Percentiles rank a stretch among this genome's conserved stretches.
These are phyloP conservation scores for Agrocybe praecox DNA, from an alignment of 768 basidiomycete genomes.

Conservation along the genomic window DNA sequence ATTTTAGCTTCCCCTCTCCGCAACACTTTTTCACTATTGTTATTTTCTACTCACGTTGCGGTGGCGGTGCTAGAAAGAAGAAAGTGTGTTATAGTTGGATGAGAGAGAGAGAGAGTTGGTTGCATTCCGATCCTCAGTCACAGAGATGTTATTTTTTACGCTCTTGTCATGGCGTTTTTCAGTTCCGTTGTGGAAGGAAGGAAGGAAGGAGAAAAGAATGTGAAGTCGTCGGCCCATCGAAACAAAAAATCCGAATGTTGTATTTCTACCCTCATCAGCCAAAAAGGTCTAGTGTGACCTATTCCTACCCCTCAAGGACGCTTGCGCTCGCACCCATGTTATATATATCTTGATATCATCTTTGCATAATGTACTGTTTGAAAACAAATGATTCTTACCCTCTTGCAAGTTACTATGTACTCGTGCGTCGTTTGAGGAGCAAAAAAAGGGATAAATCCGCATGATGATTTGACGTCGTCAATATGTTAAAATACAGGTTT, in stretches of 20 bases:
- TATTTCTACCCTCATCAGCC: conserved; percentile 5
- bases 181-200: conserved; percentile 1
- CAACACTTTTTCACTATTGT: no score
- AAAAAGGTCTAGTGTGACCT: conserved; percentile 14
- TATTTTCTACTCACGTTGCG: no score
- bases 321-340: not conserved
- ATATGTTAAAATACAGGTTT: not conserved
- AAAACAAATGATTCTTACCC: not conserved
- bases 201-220: not conserved
- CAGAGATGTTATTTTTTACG: no score
- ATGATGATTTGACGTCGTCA: no score
- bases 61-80: no score
- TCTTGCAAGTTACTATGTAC: not conserved
- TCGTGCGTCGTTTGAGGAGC: not conserved
- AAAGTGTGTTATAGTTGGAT: no score
- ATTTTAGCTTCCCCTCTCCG: conserved; percentile 12
- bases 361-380: not conserved
- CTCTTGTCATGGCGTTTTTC: not conserved
- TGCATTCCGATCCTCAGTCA: no score
- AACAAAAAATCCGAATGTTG: conserved; percentile 2
- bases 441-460: no score
- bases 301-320: conserved; percentile 2
- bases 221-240: not conserved
- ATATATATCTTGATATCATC: conserved; percentile 2
- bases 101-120: no score